Evolutionary conservation across 2,329 filamentous ascomycete species (phyloP).

Genomic region (Exophiala calicioides): DNA sequence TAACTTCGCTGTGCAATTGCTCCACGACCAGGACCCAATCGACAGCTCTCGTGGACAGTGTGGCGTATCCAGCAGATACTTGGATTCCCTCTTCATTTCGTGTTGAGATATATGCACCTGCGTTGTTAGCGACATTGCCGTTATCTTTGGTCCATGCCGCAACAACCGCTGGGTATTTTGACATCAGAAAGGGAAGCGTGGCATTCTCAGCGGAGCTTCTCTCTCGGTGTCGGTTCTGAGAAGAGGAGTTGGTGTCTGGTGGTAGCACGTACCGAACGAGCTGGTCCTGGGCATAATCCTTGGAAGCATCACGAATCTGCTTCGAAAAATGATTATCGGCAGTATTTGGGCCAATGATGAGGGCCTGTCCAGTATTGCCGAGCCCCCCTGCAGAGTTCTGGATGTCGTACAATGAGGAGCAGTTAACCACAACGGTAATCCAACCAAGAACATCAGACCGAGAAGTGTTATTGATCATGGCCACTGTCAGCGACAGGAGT

Average conservation of each 20-base stretch:
- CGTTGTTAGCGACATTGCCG: slow-evolving; percentile 61
- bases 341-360: slow-evolving; percentile 69
- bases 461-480: slow-evolving; percentile 70
- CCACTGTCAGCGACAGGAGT: slow-evolving; percentile 77
- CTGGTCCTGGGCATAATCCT: slow-evolving; percentile 41
- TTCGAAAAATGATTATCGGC: slow-evolving; percentile 64
- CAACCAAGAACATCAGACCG: slow-evolving; percentile 72
- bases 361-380: slow-evolving; percentile 66
- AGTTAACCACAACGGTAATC: slow-evolving; percentile 76
- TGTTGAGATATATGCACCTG: slow-evolving; percentile 68
- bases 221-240: slow-evolving; percentile 23
- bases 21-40: slow-evolving; percentile 85
- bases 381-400: slow-evolving; percentile 68
- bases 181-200: slow-evolving; percentile 60
- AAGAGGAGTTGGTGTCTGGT: slow-evolving; percentile 20
- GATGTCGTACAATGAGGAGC: slow-evolving; percentile 63
- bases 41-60: slow-evolving; percentile 66
- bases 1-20: slow-evolving; percentile 72
- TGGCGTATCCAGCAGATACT: slow-evolving; percentile 80
- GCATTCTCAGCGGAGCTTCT: slow-evolving; percentile 32
- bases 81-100: slow-evolving; percentile 68
- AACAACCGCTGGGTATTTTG: slow-evolving; percentile 63
- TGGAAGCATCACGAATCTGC: slow-evolving; percentile 33
- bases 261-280: slow-evolving; percentile 29
- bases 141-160: slow-evolving; percentile 59